Evolutionary conservation across 208 protist genomes (phyloP).

Genomic region (Acanthamoeba culbertsoni): DNA sequence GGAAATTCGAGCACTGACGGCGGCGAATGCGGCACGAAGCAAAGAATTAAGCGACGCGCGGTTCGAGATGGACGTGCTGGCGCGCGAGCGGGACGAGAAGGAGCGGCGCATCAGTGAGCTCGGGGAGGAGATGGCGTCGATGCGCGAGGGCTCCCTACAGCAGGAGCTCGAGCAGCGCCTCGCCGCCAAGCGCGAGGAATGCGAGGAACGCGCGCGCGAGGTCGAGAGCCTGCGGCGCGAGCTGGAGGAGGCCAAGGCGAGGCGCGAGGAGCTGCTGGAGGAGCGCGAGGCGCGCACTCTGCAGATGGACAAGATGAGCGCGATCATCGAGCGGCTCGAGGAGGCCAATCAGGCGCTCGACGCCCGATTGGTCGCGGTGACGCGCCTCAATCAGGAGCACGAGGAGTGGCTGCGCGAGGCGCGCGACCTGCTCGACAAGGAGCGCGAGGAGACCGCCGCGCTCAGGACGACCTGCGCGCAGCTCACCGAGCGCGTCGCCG

Average conservation of each 20-base stretch:
- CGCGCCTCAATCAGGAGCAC: background rate
- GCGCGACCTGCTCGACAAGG: background rate
- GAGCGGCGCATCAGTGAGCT: background rate
- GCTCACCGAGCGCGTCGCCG: background rate
- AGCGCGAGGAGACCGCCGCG: background rate
- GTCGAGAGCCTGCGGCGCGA: background rate
- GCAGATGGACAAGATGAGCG: background rate
- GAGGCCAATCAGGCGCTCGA: background rate
- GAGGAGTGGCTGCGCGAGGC: background rate
- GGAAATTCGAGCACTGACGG: background rate
- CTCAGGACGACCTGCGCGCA: background rate
- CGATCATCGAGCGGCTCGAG: background rate
- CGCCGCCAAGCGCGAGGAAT: background rate
- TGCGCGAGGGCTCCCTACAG: background rate
- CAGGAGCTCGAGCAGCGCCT: conserved; percentile 14
- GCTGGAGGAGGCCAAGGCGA: background rate
- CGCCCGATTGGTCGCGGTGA: background rate
- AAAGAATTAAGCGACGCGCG: background rate
- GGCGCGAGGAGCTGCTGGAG: background rate
- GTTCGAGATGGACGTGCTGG: background rate
- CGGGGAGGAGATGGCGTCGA: background rate
- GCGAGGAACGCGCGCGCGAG: background rate
- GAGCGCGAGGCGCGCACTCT: background rate
- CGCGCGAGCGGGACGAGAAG: background rate
- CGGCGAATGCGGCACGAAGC: background rate